Evolutionary conservation across 1,284 basidiomycete genomes (phyloP).

Genomic region (Gymnopus androsaceus): DNA sequence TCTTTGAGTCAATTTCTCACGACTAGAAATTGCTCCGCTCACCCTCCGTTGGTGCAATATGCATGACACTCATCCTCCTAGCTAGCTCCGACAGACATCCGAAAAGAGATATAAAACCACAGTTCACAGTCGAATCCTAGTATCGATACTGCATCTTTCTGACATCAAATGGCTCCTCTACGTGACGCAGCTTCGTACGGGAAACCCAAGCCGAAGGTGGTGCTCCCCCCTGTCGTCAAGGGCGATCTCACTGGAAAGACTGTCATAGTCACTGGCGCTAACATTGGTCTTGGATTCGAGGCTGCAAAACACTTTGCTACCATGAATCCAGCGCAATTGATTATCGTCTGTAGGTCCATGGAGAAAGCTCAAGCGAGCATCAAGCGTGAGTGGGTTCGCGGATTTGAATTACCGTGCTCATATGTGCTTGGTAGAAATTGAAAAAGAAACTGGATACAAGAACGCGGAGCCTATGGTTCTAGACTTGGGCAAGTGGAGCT

Average conservation of each 20-base stretch:
- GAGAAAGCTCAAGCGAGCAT: conserved; percentile 26
- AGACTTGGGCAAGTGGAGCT: conserved; percentile 39
- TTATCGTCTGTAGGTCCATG: conserved; percentile 30
- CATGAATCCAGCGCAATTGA: conserved; percentile 31
- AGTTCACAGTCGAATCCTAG: too few relatives aligned
- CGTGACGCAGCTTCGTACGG: too few relatives aligned
- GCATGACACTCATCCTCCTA: too few relatives aligned
- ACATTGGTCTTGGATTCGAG: conserved; percentile 36
- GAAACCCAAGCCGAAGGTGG: too few relatives aligned
- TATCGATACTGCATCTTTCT: too few relatives aligned
- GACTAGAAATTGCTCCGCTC: too few relatives aligned
- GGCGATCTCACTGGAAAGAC: conserved; percentile 33
- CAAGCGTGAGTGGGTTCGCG: conserved; percentile 23
- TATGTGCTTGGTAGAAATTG: conserved; percentile 34
- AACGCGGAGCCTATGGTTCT: conserved; percentile 37
- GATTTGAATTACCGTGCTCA: too few relatives aligned
- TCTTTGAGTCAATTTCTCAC: too few relatives aligned
- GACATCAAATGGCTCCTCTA: too few relatives aligned
- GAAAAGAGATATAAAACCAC: too few relatives aligned
- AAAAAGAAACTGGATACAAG: conserved; percentile 32
- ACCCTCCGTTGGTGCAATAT: too few relatives aligned
- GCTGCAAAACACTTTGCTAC: conserved; percentile 33
- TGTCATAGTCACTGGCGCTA: conserved; percentile 35
- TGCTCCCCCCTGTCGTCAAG: conserved; percentile 17
- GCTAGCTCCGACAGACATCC: too few relatives aligned